Evolutionary conservation across 805 yeast genomes (phyloP), one percentile per base, ranked within the genome.

Genomic region (Debaryomyces prosopidis): DNA sequence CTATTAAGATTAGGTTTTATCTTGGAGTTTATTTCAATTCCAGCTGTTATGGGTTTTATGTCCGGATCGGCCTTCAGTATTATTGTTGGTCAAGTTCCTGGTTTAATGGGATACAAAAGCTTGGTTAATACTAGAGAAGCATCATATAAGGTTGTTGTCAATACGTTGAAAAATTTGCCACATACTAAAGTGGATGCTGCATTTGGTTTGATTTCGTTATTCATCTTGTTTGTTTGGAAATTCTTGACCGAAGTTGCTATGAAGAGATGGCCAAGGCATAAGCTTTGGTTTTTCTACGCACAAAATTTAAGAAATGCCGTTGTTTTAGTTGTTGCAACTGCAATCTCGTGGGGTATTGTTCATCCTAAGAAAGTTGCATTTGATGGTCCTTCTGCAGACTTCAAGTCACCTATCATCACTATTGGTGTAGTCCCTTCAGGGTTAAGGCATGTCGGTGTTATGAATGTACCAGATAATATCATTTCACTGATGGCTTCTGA

Each of bases 21-120:
- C 42, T 81, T 91, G 36, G 97, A 91, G 65, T 82, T 87, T 61
- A 89, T 91, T 57, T 89, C 97, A 2, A 75, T 85, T 59, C 96
- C 96, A 38, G 95, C 96, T 1, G 96, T 91, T 35, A 76, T 89
- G 68, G 97, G 97, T 0, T 91, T 90, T 72, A 91, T 91, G 92
- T 79, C 92, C 28, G 97, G 97, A 42, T 90, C 97, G 4, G 96
- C 97, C 2, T 78, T 91, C 57, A 84, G 76, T 57, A 91, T 91
- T 60, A 74, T 85, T 30, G 66, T 75, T 48, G 97, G 97, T 18
- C 97, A 91, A 70, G 83, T 91, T 5, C 96, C 97, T 4, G 85
- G 75, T 4, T 74, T 91, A 47, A 76, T 91, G 87, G 97, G 97
- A 14, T 86, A 75, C 68, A 75, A 62, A 54, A 80, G 69, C 14